Evolutionary conservation across 352 stramenopile species (phyloP).

Genomic region (Peronospora destructor): DNA sequence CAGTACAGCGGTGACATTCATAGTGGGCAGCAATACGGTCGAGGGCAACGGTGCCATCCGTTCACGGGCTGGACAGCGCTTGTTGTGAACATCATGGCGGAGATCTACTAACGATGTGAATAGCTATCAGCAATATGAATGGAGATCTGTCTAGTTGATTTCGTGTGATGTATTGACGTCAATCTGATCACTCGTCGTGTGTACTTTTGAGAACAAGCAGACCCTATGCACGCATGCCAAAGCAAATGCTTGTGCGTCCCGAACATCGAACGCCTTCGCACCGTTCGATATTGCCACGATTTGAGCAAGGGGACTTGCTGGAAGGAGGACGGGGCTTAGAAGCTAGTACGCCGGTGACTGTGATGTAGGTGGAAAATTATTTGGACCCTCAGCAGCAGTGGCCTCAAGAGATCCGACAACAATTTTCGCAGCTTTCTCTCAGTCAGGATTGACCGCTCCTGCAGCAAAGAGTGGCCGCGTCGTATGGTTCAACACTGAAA

Average conservation of each 20-base stretch:
- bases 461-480: constrained; percentile 56
- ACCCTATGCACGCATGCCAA: neutral
- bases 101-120: constrained; percentile 65
- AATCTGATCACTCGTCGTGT: constrained; percentile 19
- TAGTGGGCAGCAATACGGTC: constrained; percentile 41
- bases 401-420: constrained; percentile 51
- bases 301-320: too few species aligned
- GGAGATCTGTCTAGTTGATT: neutral
- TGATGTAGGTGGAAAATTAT: constrained; percentile 69
- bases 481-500: constrained; percentile 70
- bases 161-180: neutral
- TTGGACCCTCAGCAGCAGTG: constrained; percentile 51
- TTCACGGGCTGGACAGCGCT: constrained; percentile 93
- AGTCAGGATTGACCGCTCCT: constrained; percentile 54
- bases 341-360: constrained; percentile 37
- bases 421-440: constrained; percentile 57
- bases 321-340: neutral
- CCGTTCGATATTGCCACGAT: too few species aligned
- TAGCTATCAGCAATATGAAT: neutral
- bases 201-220: constrained; percentile 19
- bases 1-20: constrained; percentile 86
- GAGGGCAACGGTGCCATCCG: constrained; percentile 85
- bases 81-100: constrained; percentile 90
- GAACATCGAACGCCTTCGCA: too few species aligned
- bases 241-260: too few species aligned